Percentiles rank a stretch among this genome's conserved stretches.
Conservation (phyloP, 1,284 basidiomycete genomes). For the Lentinula novae-zelandiae region DNA sequence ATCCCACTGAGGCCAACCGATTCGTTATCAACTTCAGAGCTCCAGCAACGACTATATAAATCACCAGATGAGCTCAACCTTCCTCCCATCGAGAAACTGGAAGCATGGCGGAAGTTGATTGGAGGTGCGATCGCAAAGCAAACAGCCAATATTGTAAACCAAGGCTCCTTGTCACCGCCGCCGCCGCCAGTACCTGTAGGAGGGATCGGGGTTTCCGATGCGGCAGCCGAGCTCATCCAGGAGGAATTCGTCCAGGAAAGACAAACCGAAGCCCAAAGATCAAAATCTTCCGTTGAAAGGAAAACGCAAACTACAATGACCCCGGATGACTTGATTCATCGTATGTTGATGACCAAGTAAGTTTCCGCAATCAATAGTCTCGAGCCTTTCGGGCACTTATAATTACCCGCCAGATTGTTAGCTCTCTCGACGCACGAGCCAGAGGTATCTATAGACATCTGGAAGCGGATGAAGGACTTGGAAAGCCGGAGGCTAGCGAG, state of each 20-base stretch:
- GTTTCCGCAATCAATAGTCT: slow-evolving; percentile 17
- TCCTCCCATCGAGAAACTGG: slow-evolving; percentile 43
- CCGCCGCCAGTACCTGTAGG: background rate
- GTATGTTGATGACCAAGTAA: slow-evolving; percentile 65
- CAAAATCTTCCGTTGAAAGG: slow-evolving; percentile 13
- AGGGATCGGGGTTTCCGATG: slow-evolving; percentile 36
- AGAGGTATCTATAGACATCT: slow-evolving; percentile 41
- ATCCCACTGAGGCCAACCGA: slow-evolving; percentile 32
- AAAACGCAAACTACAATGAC: slow-evolving; percentile 36
- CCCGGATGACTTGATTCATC: slow-evolving; percentile 53
- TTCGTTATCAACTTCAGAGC: slow-evolving; percentile 6
- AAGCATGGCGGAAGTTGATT: slow-evolving; percentile 51
- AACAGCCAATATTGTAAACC: slow-evolving; percentile 1
- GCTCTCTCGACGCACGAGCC: slow-evolving; percentile 44
- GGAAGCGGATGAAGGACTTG: slow-evolving; percentile 44
- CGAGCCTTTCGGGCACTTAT: slow-evolving; percentile 21
- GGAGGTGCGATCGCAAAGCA: slow-evolving; percentile 39
- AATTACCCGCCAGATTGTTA: slow-evolving; percentile 35
- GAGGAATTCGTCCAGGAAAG: slow-evolving; percentile 63
- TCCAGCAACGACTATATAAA: slow-evolving; percentile 43
- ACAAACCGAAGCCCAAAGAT: slow-evolving; percentile 8
- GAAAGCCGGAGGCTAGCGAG: slow-evolving; percentile 24
- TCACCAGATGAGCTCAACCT: slow-evolving; percentile 34
- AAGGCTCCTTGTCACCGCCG: background rate
- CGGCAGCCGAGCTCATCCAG: slow-evolving; percentile 62